Base-by-base conservation (phyloP, 768 basidiomycete species). In the Mycena belliarum region DNA sequence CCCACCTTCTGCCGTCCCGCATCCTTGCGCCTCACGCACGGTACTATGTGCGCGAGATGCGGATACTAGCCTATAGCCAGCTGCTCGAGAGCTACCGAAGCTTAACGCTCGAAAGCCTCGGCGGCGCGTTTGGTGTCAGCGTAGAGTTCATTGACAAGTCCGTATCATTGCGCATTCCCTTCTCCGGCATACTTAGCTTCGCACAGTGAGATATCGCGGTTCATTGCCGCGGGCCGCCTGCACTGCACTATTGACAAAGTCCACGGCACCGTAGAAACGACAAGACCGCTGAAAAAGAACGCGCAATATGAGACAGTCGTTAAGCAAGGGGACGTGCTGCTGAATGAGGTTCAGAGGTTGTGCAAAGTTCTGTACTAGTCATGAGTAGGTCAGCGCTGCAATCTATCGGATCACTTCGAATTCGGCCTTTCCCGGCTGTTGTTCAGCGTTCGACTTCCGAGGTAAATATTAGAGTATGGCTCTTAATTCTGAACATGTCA, bases 161-260 rank as follows among this genome's bases (percentile, higher is more conserved):
- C 38, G 91, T 79, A 37, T 45, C 32, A n/a, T 26, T 57, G 29
- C 12, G 20, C 33, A 63, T 26, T 57, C 49, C 20, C 28, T 45
- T 18, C 24, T 16, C 3, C 37, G 3, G 45, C n/a, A 20, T 33
- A 7, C 38, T 52, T 24, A 50, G 5, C 35, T 20, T 25, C 47
- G 37, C 7, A 18, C 58, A 95, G 93, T 64, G 95, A 99, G 68
- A 79, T 98, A 33, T 92, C 93, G 28, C 83, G 87, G 8, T 96
- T 98, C 76, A 98, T 99, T 64, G 88, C 95, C 16, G 83, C 84
- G 15, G 89, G 91, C 23, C 81, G 96, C 12, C 73, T 99, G 48
- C 86, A 92, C 66, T 91, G 88, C 65, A 86, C 87, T 1, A 98
- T 98, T 58, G 95, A 98, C 79, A 92, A 93, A 67, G 96, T 98